Evolutionary conservation across 768 basidiomycete genomes (phyloP).

Genomic region (Pholiota conissans): DNA sequence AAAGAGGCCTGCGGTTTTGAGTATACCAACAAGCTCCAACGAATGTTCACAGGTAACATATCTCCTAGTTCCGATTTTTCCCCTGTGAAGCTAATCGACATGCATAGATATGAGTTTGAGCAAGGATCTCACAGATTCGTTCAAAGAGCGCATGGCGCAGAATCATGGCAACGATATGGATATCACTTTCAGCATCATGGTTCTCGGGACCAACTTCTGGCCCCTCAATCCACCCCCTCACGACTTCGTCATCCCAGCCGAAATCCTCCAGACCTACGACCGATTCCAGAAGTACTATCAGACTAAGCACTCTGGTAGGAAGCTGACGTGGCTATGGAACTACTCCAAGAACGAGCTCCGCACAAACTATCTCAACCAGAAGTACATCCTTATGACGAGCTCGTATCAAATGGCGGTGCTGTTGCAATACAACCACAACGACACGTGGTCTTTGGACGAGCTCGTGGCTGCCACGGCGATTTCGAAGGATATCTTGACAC

Average conservation of each 20-base stretch:
- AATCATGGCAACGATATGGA: conserved; percentile 89
- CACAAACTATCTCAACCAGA: conserved; percentile 91
- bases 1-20: conserved; percentile 99
- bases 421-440: conserved; percentile 91
- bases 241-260: conserved; percentile 87
- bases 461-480: conserved; percentile 78
- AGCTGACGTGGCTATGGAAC: conserved; percentile 98
- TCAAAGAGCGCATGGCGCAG: conserved; percentile 93
- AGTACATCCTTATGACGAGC: conserved; percentile 96
- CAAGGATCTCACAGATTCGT: conserved; percentile 94
- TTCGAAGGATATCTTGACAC: conserved; percentile 75
- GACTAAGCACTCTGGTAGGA: conserved; percentile 92
- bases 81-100: not conserved
- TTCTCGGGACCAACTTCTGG: conserved; percentile 97
- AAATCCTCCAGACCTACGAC: conserved; percentile 86
- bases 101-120: conserved; percentile 89
- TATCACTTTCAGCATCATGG: conserved; percentile 91
- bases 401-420: conserved; percentile 98
- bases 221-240: conserved; percentile 83
- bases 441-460: conserved; percentile 83
- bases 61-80: not conserved
- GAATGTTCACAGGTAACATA: conserved; percentile 94
- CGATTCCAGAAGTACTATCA: conserved; percentile 95
- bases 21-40: conserved; percentile 96
- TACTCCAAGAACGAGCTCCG: conserved; percentile 96